Base-by-base conservation (phyloP, 371 early-diverging fungal genomes). In the Coemansia sp. region DNA sequence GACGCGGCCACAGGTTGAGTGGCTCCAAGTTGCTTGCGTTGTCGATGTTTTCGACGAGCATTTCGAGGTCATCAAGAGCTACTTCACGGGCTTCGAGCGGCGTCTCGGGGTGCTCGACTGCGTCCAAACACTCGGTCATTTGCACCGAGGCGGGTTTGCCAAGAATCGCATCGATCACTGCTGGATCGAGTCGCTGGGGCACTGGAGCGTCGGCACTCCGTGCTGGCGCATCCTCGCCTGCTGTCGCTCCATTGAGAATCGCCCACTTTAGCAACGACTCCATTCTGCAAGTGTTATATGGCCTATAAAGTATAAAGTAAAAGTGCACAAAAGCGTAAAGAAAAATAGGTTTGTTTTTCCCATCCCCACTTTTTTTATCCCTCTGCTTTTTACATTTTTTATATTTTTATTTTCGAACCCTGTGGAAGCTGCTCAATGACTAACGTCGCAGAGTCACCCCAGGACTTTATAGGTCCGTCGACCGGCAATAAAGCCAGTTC, bases 1-100 rank as follows among this genome's bases (percentile, higher is more conserved):
- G 77, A 9, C 87, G 87, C 44, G 87, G 86, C 97, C 97, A 98
- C 65, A 98, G 83, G 26, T 87, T 87, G 79, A 97, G 87, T n/a
- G 92, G 89, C 62, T 88, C 87, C 58, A 98, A 81, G 75, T 97
- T 93, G 64, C 84, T 88, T 16, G 98, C 98, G 71, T 98, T 98
- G 82, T 98, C 97, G 51, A 95, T 89, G 61, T 91, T 90, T 78
- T 95, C 94, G n/a, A 96, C 91, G 21, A 96, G 84, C 90, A 95
- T 80, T 80, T 97, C 97, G 44, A 98, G 86, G 68, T 97, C 94
- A 66, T 98, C 98, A 62, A 94, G 84, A 1, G 95, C 95, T 16
- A 86, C 81, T 39, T 88, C 85, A 64, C 88, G 89, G 40, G 89
- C 90, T n/a, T 89, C 89, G 1, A 89, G 50, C 5, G 87, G 82